Evolutionary conservation across 495 filamentous ascomycete species (phyloP).

Genomic region (Haplographium delicatum): DNA sequence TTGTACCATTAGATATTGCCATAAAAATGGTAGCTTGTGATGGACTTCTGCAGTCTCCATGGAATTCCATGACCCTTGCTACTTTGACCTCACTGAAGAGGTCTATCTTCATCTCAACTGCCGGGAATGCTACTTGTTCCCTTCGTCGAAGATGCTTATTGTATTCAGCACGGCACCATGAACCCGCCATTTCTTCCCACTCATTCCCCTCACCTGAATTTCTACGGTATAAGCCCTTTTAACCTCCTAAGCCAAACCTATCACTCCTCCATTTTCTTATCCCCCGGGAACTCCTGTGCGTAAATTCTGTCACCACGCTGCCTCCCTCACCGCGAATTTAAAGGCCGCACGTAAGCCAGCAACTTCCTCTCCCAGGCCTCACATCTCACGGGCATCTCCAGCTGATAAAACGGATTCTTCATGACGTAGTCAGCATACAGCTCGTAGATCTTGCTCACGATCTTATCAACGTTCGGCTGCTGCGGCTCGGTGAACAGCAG

Average conservation of each 20-base stretch:
- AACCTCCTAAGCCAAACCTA: neutral
- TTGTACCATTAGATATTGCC: constrained; percentile 24
- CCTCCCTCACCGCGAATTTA: constrained; percentile 36
- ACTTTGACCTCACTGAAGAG: too few species aligned
- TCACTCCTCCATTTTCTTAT: neutral
- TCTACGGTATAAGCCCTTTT: too few species aligned
- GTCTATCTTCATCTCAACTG: too few species aligned
- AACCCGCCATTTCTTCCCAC: neutral
- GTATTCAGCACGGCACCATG: too few species aligned
- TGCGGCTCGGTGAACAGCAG: constrained; percentile 90
- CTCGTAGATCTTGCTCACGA: constrained; percentile 83
- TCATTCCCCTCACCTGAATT: too few species aligned
- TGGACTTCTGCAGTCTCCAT: constrained; percentile 1
- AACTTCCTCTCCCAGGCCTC: constrained; percentile 90
- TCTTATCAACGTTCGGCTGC: constrained; percentile 78
- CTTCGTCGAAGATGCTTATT: too few species aligned
- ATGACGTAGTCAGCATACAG: constrained; percentile 95
- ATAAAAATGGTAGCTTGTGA: constrained; percentile 5
- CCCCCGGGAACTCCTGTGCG: too few species aligned
- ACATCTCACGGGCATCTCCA: constrained; percentile 95
- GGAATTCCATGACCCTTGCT: too few species aligned
- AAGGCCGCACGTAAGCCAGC: constrained; percentile 61
- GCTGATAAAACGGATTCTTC: constrained; percentile 98
- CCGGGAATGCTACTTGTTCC: too few species aligned
- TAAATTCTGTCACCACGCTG: too few species aligned